These are phyloP conservation scores for Saccharum hybrid DNA, from an alignment of 202 grass and related monocot genomes.

Conservation along the genomic window DNA sequence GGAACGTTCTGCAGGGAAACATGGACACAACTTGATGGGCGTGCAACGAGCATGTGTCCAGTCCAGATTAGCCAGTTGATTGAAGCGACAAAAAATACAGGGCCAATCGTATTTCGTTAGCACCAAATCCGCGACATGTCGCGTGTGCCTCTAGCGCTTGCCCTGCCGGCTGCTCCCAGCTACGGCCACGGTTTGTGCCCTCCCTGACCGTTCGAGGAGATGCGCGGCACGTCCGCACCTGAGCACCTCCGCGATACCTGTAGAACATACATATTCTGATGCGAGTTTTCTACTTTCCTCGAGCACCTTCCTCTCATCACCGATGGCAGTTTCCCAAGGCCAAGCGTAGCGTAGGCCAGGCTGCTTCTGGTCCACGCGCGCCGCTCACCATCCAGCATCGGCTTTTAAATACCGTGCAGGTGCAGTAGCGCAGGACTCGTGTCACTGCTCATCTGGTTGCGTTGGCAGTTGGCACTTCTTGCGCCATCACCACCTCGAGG, in stretches of 20 bases:
- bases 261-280: neutral
- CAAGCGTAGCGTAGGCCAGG: conserved; percentile 1
- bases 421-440: neutral
- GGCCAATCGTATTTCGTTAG: too few relatives aligned
- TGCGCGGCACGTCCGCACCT: neutral
- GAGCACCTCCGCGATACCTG: conserved; percentile 3
- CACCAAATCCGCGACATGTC: too few relatives aligned
- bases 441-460: neutral
- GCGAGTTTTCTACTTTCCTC: neutral
- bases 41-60: neutral
- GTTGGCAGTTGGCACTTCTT: too few relatives aligned
- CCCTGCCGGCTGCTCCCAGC: neutral
- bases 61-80: neutral
- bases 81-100: too few relatives aligned
- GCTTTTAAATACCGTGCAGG: conserved; percentile 4
- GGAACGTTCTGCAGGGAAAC: neutral
- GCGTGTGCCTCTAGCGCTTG: too few relatives aligned
- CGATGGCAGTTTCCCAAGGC: conserved; percentile 40
- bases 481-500: neutral
- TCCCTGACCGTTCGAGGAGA: neutral
- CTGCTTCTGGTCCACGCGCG: neutral
- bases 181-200: neutral
- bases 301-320: conserved; percentile 27
- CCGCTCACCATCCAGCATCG: neutral
- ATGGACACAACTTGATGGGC: conserved; percentile 28